Evolutionary conservation across 163 green algal species (phyloP), one percentile per base, ranked within the genome.

Genomic region (Picocystis sp.): DNA sequence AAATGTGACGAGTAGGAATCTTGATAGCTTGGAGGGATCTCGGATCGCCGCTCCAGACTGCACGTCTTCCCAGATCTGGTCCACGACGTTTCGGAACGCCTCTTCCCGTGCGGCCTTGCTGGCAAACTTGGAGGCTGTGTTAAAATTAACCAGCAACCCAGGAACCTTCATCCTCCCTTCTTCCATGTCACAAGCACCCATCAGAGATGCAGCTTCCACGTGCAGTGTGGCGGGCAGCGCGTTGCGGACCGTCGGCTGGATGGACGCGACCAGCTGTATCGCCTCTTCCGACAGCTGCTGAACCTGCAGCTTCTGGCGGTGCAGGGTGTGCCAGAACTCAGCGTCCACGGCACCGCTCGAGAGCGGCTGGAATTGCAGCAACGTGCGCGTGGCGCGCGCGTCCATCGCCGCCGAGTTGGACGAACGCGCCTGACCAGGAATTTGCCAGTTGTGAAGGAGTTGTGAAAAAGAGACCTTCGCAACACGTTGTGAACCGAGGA

Each of bases 1-100:
- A 69, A 84, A 76, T 1, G 68, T 55, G 1, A 94, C 50, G 35
- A 92, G 53, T 34, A 86, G 43, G 53, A 92, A 88, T 15, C 64
- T 55, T 9, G 34, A 52, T 17, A 96, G 73, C 14, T 74, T 62
- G 23, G 44, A 38, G 5, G 86, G 78, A 14, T 82, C 49, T 5
- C 17, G 11, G 61, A 82, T 67, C 2, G 81, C 83, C 1, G 49
- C 64, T 1, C 87, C 87, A 15, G 47, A 74, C 14, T 49, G 0
- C 15, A 96, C 84, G 60, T 73, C 67, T 1, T 55, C 33, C 77
- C 78, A 93, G 1, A 96, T 61, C 15, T 62, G 44, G 23, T n/a
- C 33, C 49, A 45, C 52, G 9, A 22, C 49, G 49, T 43, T 61
- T 25, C 15, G 17, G 21, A n/a, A n/a, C 54, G 8, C 54, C 34